Evolutionary conservation across 73 alveolate genomes (phyloP).

Genomic region (Effrenium voratum): DNA sequence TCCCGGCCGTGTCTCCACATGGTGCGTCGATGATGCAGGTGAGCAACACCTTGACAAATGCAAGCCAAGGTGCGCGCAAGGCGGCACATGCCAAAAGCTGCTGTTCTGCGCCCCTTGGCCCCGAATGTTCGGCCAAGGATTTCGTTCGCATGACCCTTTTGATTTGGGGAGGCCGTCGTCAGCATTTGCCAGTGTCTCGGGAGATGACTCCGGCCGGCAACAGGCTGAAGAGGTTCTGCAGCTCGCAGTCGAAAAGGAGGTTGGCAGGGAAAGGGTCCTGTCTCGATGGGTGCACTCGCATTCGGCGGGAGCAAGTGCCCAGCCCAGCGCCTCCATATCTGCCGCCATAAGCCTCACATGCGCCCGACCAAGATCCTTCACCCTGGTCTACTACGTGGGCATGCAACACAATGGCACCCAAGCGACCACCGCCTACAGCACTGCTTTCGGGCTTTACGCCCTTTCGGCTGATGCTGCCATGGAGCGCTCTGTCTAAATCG

Average conservation of each 20-base stretch:
- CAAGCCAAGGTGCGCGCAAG: too few species aligned
- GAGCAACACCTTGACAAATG: neutral
- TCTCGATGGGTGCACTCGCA: neutral
- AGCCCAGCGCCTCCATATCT: conserved; percentile 4
- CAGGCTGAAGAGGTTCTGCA: conserved; percentile 35
- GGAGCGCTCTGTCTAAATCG: conserved; percentile 57
- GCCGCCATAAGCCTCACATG: conserved; percentile 47
- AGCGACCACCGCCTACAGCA: too few species aligned
- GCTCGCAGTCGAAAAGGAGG: conserved; percentile 56
- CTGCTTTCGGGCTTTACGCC: too few species aligned
- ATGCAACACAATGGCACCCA: too few species aligned
- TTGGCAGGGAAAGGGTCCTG: conserved; percentile 69
- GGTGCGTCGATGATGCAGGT: conserved; percentile 73
- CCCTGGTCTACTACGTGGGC: too few species aligned
- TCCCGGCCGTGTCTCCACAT: conserved; percentile 37
- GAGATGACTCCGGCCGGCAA: conserved; percentile 44
- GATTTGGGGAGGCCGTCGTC: too few species aligned
- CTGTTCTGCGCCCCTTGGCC: too few species aligned
- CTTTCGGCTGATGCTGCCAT: neutral
- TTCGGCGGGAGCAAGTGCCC: neutral
- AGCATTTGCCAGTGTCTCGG: too few species aligned
- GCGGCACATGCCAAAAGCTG: too few species aligned
- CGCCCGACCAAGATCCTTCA: too few species aligned
- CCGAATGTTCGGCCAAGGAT: too few species aligned
- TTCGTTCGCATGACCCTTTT: too few species aligned